Percentiles rank a stretch among this genome's conserved stretches.
Evolutionary conservation across 2,329 filamentous ascomycete genomes (phyloP).

Genomic region (Neospermospora avenae): DNA sequence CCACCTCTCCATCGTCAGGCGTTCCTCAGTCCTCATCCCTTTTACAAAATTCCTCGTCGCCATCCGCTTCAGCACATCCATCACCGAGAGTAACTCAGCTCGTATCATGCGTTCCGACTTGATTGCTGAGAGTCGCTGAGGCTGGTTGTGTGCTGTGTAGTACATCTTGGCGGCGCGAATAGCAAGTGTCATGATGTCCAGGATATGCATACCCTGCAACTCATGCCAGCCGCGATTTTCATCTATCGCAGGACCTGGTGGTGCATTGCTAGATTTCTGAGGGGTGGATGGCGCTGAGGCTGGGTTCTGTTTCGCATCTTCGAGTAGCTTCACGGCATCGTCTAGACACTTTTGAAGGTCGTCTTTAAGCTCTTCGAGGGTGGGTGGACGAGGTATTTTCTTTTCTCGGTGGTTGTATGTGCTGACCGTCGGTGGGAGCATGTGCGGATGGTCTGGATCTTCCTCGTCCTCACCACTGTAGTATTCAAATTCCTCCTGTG

Average conservation of each 20-base stretch:
- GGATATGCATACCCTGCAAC: constrained; percentile 84
- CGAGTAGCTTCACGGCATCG: constrained; percentile 65
- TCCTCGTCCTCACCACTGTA: constrained; percentile 52
- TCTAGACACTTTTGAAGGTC: constrained; percentile 65
- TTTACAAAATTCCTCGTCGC: constrained; percentile 81
- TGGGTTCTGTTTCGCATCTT: constrained; percentile 48
- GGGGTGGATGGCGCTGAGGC: constrained; percentile 23
- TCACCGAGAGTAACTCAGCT: constrained; percentile 76
- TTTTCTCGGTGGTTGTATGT: constrained; percentile 88
- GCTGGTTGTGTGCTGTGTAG: constrained; percentile 88
- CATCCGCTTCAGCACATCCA: constrained; percentile 91
- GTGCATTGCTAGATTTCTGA: constrained; percentile 12
- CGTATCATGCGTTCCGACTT: constrained; percentile 84
- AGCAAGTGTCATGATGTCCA: constrained; percentile 91
- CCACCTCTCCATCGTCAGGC: constrained; percentile 74
- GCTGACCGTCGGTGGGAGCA: constrained; percentile 95
- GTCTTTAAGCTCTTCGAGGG: constrained; percentile 72
- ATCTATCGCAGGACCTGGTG: constrained; percentile 29
- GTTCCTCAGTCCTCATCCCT: constrained; percentile 76
- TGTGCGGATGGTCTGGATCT: constrained; percentile 64
- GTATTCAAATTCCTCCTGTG: constrained; percentile 45
- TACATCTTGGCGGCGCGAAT: constrained; percentile 95
- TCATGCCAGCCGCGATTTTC: constrained; percentile 68
- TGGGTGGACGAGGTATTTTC: constrained; percentile 77
- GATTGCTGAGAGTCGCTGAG: constrained; percentile 80